Conservation (phyloP, 129 eudicot species). For the Solidago caesia region DNA sequence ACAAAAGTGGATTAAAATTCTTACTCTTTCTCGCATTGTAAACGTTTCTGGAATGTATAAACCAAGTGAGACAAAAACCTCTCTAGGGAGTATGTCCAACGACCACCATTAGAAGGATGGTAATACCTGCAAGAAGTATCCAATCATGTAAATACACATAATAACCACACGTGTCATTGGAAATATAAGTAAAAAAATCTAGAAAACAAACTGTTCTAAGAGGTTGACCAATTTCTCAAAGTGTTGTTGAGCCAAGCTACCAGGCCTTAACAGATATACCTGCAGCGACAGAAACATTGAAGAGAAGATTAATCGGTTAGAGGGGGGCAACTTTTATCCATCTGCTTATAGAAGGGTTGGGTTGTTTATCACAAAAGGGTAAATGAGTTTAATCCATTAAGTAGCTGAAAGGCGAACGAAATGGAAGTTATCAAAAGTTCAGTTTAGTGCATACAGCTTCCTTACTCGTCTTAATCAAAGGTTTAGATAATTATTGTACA, state of each 20-base stretch:
- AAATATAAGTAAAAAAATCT: slow-evolving; percentile 34
- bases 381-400: background rate
- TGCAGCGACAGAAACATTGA: slow-evolving; percentile 37
- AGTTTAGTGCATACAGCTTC: background rate
- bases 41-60: slow-evolving; percentile 63
- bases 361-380: background rate
- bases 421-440: background rate
- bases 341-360: background rate
- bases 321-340: background rate
- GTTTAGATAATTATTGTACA: background rate
- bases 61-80: slow-evolving; percentile 84
- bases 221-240: slow-evolving; percentile 95
- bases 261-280: slow-evolving; percentile 89
- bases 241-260: slow-evolving; percentile 73
- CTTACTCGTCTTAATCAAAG: background rate
- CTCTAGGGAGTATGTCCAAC: slow-evolving; percentile 93
- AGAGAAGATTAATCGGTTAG: background rate
- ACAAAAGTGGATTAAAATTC: slow-evolving; percentile 12
- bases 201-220: slow-evolving; percentile 92
- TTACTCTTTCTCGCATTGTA: slow-evolving; percentile 84
- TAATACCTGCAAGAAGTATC: slow-evolving; percentile 63
- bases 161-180: background rate
- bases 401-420: too few species aligned
- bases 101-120: slow-evolving; percentile 99
- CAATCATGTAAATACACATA: slow-evolving; percentile 20